Base-by-base conservation (phyloP, 1,284 basidiomycete genomes). In the Bjerkandera adusta region DNA sequence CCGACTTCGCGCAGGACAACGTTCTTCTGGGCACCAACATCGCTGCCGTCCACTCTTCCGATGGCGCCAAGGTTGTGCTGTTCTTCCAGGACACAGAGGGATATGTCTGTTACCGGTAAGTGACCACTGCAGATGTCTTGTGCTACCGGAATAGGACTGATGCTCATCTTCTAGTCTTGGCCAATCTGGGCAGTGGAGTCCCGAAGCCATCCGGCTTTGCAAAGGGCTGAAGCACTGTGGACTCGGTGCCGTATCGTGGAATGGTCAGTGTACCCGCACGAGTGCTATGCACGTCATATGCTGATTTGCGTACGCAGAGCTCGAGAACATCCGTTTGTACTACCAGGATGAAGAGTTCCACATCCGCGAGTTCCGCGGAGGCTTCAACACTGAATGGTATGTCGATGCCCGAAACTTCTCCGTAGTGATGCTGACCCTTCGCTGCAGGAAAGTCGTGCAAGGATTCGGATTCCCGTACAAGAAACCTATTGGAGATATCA, bases 231-330 rank as follows among this genome's bases (percentile, higher is more conserved):
- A 29, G 13, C 26, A 34, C n/a, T 43, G 39, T 8, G 46, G 46
- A 2, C 42, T 48, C n/a, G 46, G 40, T 15, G 40, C 40, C 3
- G 36, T 40, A 18, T 36, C 39, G n/a, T 48, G 46, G 46, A 40
- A 36, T 22, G 46, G 46, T 36, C 7, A 36, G 45, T 21, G n/a
- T 15, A 4, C 27, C 15, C 10, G 10, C 5, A 7, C 13, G 5
- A 6, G 21, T 15, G 11, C 24, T 10, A 25, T 25, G 3, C 22
- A 3, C 27, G 27, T 25, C 38, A 11, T 20, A 10, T 10, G 36
- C 22, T 38, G 22, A 38, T 25, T 24, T 15, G 5, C 12, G 10
- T 6, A 3, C 16, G 8, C 33, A 48, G 46, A 48, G 12, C 36
- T 41, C 20, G 25, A 25, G 6, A 34, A 36, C n/a, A 27, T 42